Conservation (phyloP, 2,329 filamentous ascomycete species). For the Stemphylium lycopersici region DNA sequence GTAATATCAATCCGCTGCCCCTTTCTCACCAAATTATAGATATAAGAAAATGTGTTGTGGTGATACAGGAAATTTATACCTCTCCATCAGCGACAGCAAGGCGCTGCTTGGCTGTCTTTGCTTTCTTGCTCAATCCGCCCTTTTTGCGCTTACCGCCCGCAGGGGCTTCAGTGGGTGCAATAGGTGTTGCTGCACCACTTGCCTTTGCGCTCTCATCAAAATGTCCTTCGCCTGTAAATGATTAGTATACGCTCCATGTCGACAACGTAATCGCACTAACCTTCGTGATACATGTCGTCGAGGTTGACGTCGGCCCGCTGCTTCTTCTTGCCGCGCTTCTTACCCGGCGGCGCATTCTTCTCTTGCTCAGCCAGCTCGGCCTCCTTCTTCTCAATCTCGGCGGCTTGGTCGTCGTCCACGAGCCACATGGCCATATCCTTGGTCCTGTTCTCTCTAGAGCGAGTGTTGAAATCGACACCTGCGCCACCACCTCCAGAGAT, state of each 20-base stretch:
- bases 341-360: conserved; percentile 49
- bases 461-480: conserved; percentile 95
- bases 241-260: conserved; percentile 29
- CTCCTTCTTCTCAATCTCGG: conserved; percentile 90
- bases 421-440: conserved; percentile 99
- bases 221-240: conserved; percentile 80
- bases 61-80: conserved; percentile 29
- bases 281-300: conserved; percentile 99
- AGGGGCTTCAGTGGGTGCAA: conserved; percentile 54
- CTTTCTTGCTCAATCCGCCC: conserved; percentile 55
- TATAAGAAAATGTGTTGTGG: conserved; percentile 16
- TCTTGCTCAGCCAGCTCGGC: conserved; percentile 78
- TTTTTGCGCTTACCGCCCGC: conserved; percentile 59
- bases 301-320: conserved; percentile 69
- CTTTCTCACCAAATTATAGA: conserved; percentile 13
- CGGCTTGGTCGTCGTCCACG: conserved; percentile 94
- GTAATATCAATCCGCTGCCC: background rate
- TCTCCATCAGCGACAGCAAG: conserved; percentile 57
- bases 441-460: conserved; percentile 87
- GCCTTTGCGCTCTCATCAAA: conserved; percentile 90
- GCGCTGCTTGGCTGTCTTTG: conserved; percentile 58
- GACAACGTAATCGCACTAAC: conserved; percentile 62
- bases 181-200: conserved; percentile 84
- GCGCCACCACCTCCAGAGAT: conserved; percentile 84
- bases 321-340: conserved; percentile 68